Evolutionary conservation across 257 asterid species (phyloP).

Genomic region (Voacanga thouarsii): DNA sequence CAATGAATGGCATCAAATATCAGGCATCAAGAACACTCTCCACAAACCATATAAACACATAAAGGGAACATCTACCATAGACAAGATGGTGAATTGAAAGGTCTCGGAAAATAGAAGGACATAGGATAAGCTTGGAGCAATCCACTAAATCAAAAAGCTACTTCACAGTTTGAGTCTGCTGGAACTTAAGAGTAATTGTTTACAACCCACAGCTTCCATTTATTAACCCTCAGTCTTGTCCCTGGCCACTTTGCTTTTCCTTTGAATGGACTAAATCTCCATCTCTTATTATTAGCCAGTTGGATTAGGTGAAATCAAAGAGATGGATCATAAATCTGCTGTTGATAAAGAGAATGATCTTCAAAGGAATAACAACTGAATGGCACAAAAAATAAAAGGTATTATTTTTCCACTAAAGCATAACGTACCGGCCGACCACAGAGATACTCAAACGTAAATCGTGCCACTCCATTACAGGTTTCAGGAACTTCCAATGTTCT

Average conservation of each 20-base stretch:
- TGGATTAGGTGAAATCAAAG: not conserved
- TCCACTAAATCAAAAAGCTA: not conserved
- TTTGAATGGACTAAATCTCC: not conserved
- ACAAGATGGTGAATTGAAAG: not conserved
- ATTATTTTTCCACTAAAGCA: slow-evolving; percentile 10
- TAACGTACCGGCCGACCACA: slow-evolving; percentile 79
- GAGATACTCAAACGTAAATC: slow-evolving; percentile 74
- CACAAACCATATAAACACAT: no score
- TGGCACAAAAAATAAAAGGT: not conserved
- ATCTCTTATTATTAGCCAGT: not conserved
- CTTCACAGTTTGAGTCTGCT: not conserved
- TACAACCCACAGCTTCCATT: not conserved
- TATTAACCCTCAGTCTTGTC: not conserved
- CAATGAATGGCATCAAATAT: no score
- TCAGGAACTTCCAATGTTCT: slow-evolving; percentile 80
- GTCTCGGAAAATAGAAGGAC: not conserved
- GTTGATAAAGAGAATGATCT: not conserved
- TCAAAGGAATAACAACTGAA: not conserved
- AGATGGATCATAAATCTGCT: not conserved
- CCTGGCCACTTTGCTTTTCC: not conserved
- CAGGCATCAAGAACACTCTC: no score
- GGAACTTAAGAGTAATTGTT: not conserved
- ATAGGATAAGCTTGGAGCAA: not conserved
- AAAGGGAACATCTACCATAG: not conserved
- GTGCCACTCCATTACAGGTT: slow-evolving; percentile 83